Base-by-base conservation (phyloP, 495 filamentous ascomycete species). In the Daldinia grandis region DNA sequence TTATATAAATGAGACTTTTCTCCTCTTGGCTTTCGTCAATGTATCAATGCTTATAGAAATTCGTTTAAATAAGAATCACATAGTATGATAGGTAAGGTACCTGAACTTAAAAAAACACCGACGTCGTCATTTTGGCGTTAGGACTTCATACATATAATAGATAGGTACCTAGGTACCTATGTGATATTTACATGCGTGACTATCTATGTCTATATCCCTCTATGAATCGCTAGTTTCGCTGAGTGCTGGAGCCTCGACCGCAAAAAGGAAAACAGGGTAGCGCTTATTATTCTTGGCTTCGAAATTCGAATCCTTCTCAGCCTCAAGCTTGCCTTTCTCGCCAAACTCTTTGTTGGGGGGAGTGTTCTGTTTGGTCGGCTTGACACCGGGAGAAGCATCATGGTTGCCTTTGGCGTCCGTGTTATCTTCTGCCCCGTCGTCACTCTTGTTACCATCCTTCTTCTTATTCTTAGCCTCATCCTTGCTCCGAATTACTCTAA, bases 201-300 rank as follows among this genome's bases (percentile, higher is more conserved):
- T 21, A 47, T 21, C 19, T 24, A 12, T 24, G 19, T 24, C 42
- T 24, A 3, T 47, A 9, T 8, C 17, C 8, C 10, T 47, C 42
- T 47, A 47, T 47, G 42, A 47, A 47, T 24, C 19, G 42, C 19
- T 24, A 47, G 2, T 21, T 21, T 47, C 42, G 42, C 19, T 47
- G 9, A 59, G 54, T 24, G 64, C 59, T 19, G 76, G 76, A 8
- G 68, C 72, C 25, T 76, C 74, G 9, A 78, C 67, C 10, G 72
- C 70, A 14, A 78, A 73, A 12, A 75, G 72, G 51, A 78, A 76
- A 24, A 74, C 72, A 14, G 74, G 60, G 24, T 76, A 60, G 0
- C 64, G 35, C 28, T 42, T 53, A 12, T 54, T 42, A 24, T 64
- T 63, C 19, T 24, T 24, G 4, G 17, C 19, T 12, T 5, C 17